These are phyloP conservation scores for Macrocystidia cucumis DNA, from an alignment of 1,284 basidiomycete genomes.

Conservation along the genomic window DNA sequence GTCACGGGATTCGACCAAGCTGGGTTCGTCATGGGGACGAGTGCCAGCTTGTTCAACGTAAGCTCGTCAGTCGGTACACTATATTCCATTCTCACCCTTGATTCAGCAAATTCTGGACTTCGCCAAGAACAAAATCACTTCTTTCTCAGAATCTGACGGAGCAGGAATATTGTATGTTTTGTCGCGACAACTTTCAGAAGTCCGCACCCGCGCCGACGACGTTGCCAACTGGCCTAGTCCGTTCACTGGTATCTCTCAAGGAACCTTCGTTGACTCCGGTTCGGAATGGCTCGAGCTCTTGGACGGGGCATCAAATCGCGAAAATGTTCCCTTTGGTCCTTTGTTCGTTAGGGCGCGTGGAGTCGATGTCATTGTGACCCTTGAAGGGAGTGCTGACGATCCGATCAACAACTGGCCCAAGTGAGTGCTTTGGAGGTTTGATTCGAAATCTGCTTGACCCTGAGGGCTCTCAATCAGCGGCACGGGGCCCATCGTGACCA, in stretches of 20 bases:
- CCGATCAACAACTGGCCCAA: slow-evolving; percentile 54
- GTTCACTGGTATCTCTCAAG: slow-evolving; percentile 39
- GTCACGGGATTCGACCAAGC: slow-evolving; percentile 62
- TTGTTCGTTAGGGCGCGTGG: slow-evolving; percentile 55
- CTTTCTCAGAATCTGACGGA: slow-evolving; percentile 29
- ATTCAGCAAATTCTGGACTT: slow-evolving; percentile 41
- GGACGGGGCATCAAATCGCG: slow-evolving; percentile 51
- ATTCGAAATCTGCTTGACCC: not conserved
- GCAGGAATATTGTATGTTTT: slow-evolving; percentile 37
- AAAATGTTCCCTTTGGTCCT: slow-evolving; percentile 61
- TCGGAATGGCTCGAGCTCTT: slow-evolving; percentile 47
- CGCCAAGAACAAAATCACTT: slow-evolving; percentile 31
- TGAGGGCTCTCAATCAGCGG: slow-evolving; percentile 30
- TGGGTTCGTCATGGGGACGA: slow-evolving; percentile 58
- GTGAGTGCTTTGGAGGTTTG: slow-evolving; percentile 28
- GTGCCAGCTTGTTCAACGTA: slow-evolving; percentile 59
- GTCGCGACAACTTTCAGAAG: slow-evolving; percentile 34
- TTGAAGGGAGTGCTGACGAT: slow-evolving; percentile 62
- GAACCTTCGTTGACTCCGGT: slow-evolving; percentile 39
- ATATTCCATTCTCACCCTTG: slow-evolving; percentile 1
- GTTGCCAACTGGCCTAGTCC: slow-evolving; percentile 66
- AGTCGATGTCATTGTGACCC: slow-evolving; percentile 63
- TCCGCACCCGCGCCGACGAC: slow-evolving; percentile 46
- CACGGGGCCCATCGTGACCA: slow-evolving; percentile 31
- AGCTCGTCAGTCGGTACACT: slow-evolving; percentile 8